Base-by-base conservation (phyloP, 805 yeast species). In the Hanseniaspora singularis region DNA sequence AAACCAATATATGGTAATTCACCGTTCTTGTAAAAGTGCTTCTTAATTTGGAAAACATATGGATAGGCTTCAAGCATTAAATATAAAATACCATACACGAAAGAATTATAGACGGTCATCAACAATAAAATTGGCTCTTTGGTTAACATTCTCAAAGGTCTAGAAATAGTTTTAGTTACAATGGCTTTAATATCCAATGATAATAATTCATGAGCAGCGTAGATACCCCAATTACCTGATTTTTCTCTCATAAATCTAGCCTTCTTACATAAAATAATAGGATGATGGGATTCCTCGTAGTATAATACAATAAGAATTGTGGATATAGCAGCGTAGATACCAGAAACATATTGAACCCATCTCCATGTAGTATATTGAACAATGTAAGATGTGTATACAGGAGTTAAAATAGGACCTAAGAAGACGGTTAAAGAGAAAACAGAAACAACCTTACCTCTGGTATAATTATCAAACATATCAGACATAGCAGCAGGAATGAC, bases 401-500 rank as follows among this genome's bases (percentile, higher is more conserved):
- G 96, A 0, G 89, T 89, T 31, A 81, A 48, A 67, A 84, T 70
- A 18, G 96, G 96, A 49, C 94, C 92, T 31, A 71, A 68, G 53
- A 83, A 81, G 30, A 85, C 84, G 38, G 79, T 76, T 66, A 82
- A 70, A 1, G 85, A 69, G 55, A 86, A 87, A 15, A 80, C 52
- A 9, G 79, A 68, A 54, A 85, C 69, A 26, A 95, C 94, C 42
- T 70, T 72, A 54, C 96, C 96, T 64, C 96, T 74, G 20, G 69
- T 58, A 31, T 60, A 60, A 49, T 77, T 76, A 53, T 73, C 74
- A 58, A 77, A 85, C 70, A 85, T 70, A 62, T 87, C 96, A 7
- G 94, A 82, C 67, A 85, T 79, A 0, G 81, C 73, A 40, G 95
- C 95, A 23, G 95, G 94, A 9, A 79, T 87, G 33, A 84, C 85